Conservation (phyloP, 345 rosid genomes). For the Jatropha curcas region DNA sequence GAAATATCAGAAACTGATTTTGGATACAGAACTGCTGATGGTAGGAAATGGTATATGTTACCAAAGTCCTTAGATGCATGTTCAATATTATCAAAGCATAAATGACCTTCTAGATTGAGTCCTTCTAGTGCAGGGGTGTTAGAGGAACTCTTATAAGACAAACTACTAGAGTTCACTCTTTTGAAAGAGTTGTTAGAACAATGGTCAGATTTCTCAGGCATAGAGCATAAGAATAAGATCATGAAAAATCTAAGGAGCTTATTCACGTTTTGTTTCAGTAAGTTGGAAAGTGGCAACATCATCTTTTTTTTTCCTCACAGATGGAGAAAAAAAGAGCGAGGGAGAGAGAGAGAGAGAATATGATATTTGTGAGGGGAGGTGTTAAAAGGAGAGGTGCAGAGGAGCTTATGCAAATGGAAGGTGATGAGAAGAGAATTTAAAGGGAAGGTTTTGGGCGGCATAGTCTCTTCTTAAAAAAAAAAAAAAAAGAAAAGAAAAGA, state of each 20-base stretch:
- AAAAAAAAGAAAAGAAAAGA: no score
- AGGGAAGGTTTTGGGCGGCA: constrained; percentile 61
- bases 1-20: constrained; percentile 83
- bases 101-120: constrained; percentile 60
- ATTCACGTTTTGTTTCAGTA: constrained; percentile 44
- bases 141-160: constrained; percentile 36
- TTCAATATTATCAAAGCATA: constrained; percentile 53
- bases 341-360: constrained; percentile 24
- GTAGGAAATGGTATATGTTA: constrained; percentile 58
- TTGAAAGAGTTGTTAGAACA: constrained; percentile 45
- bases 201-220: constrained; percentile 51
- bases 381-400: constrained; percentile 35
- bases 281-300: constrained; percentile 46
- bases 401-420: constrained; percentile 41
- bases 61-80: constrained; percentile 88
- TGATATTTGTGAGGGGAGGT: background rate
- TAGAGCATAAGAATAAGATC: constrained; percentile 59
- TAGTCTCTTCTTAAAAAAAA: constrained; percentile 9
- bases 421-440: constrained; percentile 55
- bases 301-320: constrained; percentile 35
- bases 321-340: constrained; percentile 7
- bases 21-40: constrained; percentile 73
- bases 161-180: constrained; percentile 28
- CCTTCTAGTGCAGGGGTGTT: constrained; percentile 36
- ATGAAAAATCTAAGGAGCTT: constrained; percentile 45